A percentile compares a stretch with the other conserved stretches of the same genome.
These are phyloP conservation scores for Ophioceras dolichostomum DNA, from an alignment of 2,329 filamentous ascomycete species.

Conservation along the genomic window DNA sequence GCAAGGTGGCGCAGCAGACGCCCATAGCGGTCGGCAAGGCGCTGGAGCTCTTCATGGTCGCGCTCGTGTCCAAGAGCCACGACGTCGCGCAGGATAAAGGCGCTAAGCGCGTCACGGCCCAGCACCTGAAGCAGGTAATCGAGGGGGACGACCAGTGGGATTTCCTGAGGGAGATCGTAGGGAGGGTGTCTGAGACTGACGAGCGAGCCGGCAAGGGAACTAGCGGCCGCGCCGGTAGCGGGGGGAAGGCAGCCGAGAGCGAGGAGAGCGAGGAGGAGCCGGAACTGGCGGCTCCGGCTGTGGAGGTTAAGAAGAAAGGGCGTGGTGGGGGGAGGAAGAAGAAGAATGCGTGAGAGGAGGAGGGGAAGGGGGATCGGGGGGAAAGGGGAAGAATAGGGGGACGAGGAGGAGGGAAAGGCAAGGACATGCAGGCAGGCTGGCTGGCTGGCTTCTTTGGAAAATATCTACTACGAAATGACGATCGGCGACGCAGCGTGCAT, in stretches of 20 bases:
- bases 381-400: no score
- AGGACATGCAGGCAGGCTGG: no score
- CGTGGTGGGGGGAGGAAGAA: slow-evolving; percentile 15
- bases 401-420: no score
- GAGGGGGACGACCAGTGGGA: slow-evolving; percentile 86
- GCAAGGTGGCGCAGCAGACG: slow-evolving; percentile 95
- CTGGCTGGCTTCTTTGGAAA: no score
- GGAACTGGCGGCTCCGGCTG: background rate
- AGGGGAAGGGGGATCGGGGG: no score
- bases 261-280: slow-evolving; percentile 22
- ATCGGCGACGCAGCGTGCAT: no score
- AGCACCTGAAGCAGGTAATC: slow-evolving; percentile 86
- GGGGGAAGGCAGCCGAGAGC: slow-evolving; percentile 25
- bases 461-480: no score
- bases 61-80: slow-evolving; percentile 79
- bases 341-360: slow-evolving; percentile 3
- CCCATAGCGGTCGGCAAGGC: slow-evolving; percentile 94
- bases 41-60: slow-evolving; percentile 95
- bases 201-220: slow-evolving; percentile 34
- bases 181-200: slow-evolving; percentile 52
- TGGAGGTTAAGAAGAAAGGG: slow-evolving; percentile 36
- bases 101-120: slow-evolving; percentile 79
- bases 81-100: slow-evolving; percentile 70
- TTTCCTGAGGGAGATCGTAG: slow-evolving; percentile 82
- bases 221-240: slow-evolving; percentile 34